Base-by-base conservation (phyloP, 352 stramenopile species). In the Phytophthora pluvialis region DNA sequence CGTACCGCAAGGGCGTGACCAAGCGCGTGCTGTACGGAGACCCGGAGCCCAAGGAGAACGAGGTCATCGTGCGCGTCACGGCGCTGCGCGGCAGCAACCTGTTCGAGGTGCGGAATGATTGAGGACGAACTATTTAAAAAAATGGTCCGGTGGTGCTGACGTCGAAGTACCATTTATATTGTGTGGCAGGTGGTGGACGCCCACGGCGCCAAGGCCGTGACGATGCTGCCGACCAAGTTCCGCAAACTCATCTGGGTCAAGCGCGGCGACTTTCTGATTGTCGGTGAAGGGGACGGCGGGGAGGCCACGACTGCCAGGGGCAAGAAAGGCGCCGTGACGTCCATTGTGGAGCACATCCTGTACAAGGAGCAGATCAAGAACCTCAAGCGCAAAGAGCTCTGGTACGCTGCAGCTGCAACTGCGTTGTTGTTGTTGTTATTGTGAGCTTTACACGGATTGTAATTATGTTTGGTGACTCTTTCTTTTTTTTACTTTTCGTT, bases 351-450 rank as follows among this genome's bases (percentile, higher is more conserved):
- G 75, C 95, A 99, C 70, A 98, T 99, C 80, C 70, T 99, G 32
- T 99, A 99, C 83, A 99, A 99, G 65, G 97, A 99, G 64, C 97
- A 99, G 83, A 96, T 99, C 49, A 98, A 98, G 67, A 95, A 99
- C 76, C 88, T 99, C 29, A 97, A 98, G 80, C 78, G 77, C 39
- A 97, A 97, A 62, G 81, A 86, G 18, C 78, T 99, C 4, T 99
- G 97, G 97, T 90, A 65, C 43, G 67, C 49, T 47, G 16, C 33
- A 50, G 12, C 11, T 35, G 25, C 25, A 39, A 15, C 21, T 21
- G 21, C 21, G 21, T 21, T 21, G 21, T 21, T 21, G 21, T 21
- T 21, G 21, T 21, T 21, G 21, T 21, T 2, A 35, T 35, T 35
- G 2, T 7, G 31, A 35, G 31, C 31, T 11, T 35, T 12, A 35